These are phyloP conservation scores for Lepidium sativum DNA, from an alignment of 345 rosid species.

Conservation along the genomic window DNA sequence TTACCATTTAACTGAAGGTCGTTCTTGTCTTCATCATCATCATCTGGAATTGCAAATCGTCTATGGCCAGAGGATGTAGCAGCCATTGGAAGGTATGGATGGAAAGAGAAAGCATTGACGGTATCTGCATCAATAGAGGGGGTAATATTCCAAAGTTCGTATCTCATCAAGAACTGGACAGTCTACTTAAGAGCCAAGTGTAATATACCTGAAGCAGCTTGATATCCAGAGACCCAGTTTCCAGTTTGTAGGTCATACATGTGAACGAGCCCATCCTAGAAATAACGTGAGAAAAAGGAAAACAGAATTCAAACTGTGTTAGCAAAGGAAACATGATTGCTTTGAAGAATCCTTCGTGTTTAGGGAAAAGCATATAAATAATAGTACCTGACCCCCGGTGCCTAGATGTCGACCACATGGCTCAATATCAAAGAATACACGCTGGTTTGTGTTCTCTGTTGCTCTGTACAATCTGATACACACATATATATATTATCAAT, in stretches of 20 bases:
- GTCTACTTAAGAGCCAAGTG: neutral
- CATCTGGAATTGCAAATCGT: conserved; percentile 56
- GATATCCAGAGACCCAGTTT: conserved; percentile 80
- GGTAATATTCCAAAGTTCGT: neutral
- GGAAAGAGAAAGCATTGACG: conserved; percentile 75
- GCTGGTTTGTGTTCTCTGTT: conserved; percentile 77
- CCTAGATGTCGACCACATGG: conserved; percentile 72
- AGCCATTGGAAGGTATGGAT: conserved; percentile 88
- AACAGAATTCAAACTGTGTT: neutral
- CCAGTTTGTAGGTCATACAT: conserved; percentile 87
- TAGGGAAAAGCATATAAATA: neutral
- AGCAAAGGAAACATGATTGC: neutral
- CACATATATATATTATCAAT: neutral
- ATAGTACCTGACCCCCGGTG: conserved; percentile 85
- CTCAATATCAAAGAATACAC: conserved; percentile 82
- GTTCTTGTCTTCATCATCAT: conserved; percentile 33
- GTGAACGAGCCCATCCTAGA: conserved; percentile 89
- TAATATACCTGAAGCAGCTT: conserved; percentile 72
- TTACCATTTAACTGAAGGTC: conserved; percentile 42
- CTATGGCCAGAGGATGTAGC: conserved; percentile 93
- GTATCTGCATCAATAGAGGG: conserved; percentile 44
- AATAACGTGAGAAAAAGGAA: neutral
- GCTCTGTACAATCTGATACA: conserved; percentile 71
- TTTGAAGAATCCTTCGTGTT: neutral
- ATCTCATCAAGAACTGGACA: neutral